Conservation (phyloP, 1,284 basidiomycete species). For the Amylostereum areolatum region DNA sequence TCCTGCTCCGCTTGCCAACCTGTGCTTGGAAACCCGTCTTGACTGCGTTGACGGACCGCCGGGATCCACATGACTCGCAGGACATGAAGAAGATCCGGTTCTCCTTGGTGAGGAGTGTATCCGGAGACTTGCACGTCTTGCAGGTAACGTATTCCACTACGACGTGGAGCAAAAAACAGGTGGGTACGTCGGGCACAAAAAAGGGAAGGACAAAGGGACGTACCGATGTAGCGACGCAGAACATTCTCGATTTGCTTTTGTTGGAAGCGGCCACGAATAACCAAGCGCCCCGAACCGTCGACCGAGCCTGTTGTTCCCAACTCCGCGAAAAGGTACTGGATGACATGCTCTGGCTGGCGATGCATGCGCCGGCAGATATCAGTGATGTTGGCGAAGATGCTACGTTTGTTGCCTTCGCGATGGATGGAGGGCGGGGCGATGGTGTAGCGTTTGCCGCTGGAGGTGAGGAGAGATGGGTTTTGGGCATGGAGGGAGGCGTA, state of each 20-base stretch:
- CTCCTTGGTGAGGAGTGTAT: conserved; percentile 94
- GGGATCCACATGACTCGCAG: conserved; percentile 90
- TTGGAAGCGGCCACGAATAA: conserved; percentile 98
- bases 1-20: conserved; percentile 75
- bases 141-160: conserved; percentile 98
- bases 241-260: conserved; percentile 99
- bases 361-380: conserved; percentile 99
- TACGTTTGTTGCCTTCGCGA: conserved; percentile 95
- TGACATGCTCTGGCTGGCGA: conserved; percentile 98
- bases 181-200: conserved; percentile 6
- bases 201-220: conserved; percentile 20
- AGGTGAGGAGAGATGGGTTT: conserved; percentile 87
- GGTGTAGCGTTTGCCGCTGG: conserved; percentile 89
- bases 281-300: conserved; percentile 87
- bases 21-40: conserved; percentile 99
- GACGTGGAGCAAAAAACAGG: conserved; percentile 3
- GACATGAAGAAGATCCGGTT: conserved; percentile 99
- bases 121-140: conserved; percentile 99
- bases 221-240: conserved; percentile 92
- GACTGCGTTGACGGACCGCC: conserved; percentile 92
- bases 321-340: conserved; percentile 96
- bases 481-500: conserved; percentile 89
- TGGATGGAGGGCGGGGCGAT: conserved; percentile 96
- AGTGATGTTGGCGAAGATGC: conserved; percentile 93
- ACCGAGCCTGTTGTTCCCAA: conserved; percentile 97